These are phyloP conservation scores for Houttuynia cordata DNA, from an alignment of 164 flowering plant species.

Conservation along the genomic window DNA sequence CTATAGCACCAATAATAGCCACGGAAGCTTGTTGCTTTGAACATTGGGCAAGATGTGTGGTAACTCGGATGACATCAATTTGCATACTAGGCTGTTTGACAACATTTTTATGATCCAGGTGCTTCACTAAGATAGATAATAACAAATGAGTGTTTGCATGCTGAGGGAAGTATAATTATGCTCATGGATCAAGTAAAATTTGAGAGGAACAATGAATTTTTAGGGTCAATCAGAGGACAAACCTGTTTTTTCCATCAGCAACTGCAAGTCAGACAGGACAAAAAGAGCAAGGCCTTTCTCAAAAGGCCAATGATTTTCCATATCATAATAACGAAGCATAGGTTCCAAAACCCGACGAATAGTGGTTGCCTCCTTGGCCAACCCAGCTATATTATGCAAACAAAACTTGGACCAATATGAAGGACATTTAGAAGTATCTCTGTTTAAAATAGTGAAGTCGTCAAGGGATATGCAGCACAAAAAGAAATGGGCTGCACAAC, in stretches of 20 bases:
- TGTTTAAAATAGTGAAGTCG: slow-evolving; percentile 12
- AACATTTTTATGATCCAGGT: slow-evolving; percentile 78
- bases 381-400: slow-evolving; percentile 55
- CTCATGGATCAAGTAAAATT: not conserved
- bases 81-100: slow-evolving; percentile 43
- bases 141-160: slow-evolving; percentile 50
- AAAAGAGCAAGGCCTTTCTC: slow-evolving; percentile 57
- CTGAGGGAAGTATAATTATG: slow-evolving; percentile 1
- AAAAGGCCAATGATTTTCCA: slow-evolving; percentile 56
- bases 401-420: slow-evolving; percentile 79
- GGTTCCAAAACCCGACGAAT: slow-evolving; percentile 84
- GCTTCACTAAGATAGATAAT: slow-evolving; percentile 69
- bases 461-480: not conserved
- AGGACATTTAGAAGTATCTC: slow-evolving; percentile 56
- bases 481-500: not conserved
- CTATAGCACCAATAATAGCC: slow-evolving; percentile 48
- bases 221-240: not conserved
- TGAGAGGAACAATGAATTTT: not conserved
- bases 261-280: slow-evolving; percentile 51
- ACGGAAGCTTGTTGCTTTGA: slow-evolving; percentile 48
- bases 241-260: slow-evolving; percentile 70
- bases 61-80: slow-evolving; percentile 39
- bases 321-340: slow-evolving; percentile 57
- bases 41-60: slow-evolving; percentile 35
- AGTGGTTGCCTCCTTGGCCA: slow-evolving; percentile 73